Evolutionary conservation across 2,329 filamentous ascomycete genomes (phyloP), one percentile per base, ranked within the genome.

Genomic region (Ophidiomyces ophidiicola): DNA sequence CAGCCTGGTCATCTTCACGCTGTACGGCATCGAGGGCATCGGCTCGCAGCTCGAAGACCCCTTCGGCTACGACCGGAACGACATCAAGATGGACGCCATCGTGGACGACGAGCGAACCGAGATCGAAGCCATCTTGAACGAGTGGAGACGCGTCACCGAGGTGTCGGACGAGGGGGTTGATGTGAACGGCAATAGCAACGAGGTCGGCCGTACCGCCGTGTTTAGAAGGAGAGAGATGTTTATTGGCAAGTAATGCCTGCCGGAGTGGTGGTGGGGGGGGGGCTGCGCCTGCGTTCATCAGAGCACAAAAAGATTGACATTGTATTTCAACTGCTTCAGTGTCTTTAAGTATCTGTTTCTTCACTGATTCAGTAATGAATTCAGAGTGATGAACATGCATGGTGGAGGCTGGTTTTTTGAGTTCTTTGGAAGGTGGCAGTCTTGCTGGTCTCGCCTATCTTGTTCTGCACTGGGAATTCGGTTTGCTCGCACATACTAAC

Each of bases 11-110:
- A 68, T 70, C 3, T 79, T 80, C 48, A 78, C 76, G 0, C 59
- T 79, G 1, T 79, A 80, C 44, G 74, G 73, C 0, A 76, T 76
- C 18, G 72, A 76, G 44, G 74, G 72, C 1, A 79, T 78, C 39
- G 75, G 73, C 7, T 68, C 66, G 3, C 74, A 78, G 53, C 60
- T 79, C 1, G 76, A 80, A 51, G 76, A 80, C 51, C 76, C 76
- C 1, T 79, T 80, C 52, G 76, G 76, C 1, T 75, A 75, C 41
- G 75, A 77, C 46, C 67, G 70, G 50, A 78, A 77, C 41, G 75
- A 79, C 51, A 79, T 80, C 56, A 78, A 78, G 51, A 76, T 79
- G 68, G 75, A 79, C 53, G 73, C 72, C 3, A 71, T 79, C 35
- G 70, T 74, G 2, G 73, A 76, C 46, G 76, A 80, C 51, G 62